Evolutionary conservation across 2,329 filamentous ascomycete genomes (phyloP).

Genomic region (Sporothrix inflata): DNA sequence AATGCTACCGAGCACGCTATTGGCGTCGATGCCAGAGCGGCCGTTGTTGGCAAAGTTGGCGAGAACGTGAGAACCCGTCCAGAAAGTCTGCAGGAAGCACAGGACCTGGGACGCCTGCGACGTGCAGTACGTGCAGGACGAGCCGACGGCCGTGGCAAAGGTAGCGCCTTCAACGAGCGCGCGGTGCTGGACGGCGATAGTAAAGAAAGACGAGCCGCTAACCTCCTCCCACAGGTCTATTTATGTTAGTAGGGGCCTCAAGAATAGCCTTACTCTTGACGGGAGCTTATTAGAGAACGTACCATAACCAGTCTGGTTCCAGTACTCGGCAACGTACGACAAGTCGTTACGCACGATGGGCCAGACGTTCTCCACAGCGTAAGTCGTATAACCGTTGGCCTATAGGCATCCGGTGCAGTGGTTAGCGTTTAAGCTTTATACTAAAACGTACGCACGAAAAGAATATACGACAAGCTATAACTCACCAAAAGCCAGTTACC

Average conservation of each 20-base stretch:
- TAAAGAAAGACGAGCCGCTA: slow-evolving; percentile 78
- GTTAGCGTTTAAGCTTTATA: too few species aligned
- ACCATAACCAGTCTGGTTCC: slow-evolving; percentile 63
- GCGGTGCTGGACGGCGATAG: slow-evolving; percentile 69
- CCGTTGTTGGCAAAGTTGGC: slow-evolving; percentile 59
- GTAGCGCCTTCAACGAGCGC: slow-evolving; percentile 68
- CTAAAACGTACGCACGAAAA: too few species aligned
- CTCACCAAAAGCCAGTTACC: slow-evolving; percentile 65
- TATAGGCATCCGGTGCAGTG: too few species aligned
- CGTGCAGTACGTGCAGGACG: slow-evolving; percentile 61
- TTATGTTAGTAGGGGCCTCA: too few species aligned
- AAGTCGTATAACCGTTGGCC: slow-evolving; percentile 60
- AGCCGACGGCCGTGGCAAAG: slow-evolving; percentile 65
- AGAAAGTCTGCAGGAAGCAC: slow-evolving; percentile 76
- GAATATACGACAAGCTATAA: too few species aligned
- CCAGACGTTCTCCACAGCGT: slow-evolving; percentile 64
- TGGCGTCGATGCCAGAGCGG: slow-evolving; percentile 71
- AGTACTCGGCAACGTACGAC: slow-evolving; percentile 73
- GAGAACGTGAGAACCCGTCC: slow-evolving; percentile 66
- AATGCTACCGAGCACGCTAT: slow-evolving; percentile 68
- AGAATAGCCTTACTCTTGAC: too few species aligned
- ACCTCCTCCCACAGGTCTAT: slow-evolving; percentile 83
- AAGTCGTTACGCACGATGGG: slow-evolving; percentile 77
- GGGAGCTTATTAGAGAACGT: too few species aligned
- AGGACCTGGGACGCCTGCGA: slow-evolving; percentile 68